Conservation (phyloP, 2,329 filamentous ascomycete genomes). For the Diaporthe aspalathi region DNA sequence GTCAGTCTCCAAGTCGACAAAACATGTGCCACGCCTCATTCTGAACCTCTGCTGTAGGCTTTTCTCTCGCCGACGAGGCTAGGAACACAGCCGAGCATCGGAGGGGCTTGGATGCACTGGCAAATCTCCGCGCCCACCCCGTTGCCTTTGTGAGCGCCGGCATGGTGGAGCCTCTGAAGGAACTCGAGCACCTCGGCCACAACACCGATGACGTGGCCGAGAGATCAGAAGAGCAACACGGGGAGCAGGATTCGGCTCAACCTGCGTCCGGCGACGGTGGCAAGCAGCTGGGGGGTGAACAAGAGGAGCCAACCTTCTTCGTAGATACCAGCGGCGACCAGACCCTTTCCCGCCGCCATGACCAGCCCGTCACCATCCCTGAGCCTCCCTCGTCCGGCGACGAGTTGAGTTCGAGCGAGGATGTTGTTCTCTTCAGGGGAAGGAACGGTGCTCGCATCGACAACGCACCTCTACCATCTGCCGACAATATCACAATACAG, state of each 20-base stretch:
- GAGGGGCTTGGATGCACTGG: conserved; percentile 52
- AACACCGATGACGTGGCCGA: neutral
- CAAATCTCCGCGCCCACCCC: conserved; percentile 60
- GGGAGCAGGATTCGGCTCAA: neutral
- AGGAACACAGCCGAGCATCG: conserved; percentile 61
- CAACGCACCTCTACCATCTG: conserved; percentile 5
- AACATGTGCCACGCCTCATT: conserved; percentile 48
- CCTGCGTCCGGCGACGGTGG: conserved; percentile 28
- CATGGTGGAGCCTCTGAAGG: conserved; percentile 60
- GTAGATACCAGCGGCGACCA: conserved; percentile 52
- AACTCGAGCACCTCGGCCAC: conserved; percentile 46
- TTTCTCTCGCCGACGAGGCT: conserved; percentile 61
- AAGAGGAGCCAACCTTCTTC: conserved; percentile 47
- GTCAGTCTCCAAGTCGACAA: conserved; percentile 31
- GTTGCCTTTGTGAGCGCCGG: conserved; percentile 67
- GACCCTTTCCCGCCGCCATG: conserved; percentile 34
- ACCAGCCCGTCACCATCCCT: conserved; percentile 38
- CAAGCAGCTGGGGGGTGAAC: conserved; percentile 4
- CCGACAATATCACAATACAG: conserved; percentile 45
- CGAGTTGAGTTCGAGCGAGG: conserved; percentile 72
- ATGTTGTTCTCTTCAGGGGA: conserved; percentile 74
- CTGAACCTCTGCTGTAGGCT: conserved; percentile 49
- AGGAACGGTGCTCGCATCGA: conserved; percentile 42
- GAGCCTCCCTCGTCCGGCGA: conserved; percentile 41
- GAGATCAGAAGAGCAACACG: neutral